Base-by-base conservation (phyloP, 108 stramenopile genomes). In the Conticribra weissflogii region DNA sequence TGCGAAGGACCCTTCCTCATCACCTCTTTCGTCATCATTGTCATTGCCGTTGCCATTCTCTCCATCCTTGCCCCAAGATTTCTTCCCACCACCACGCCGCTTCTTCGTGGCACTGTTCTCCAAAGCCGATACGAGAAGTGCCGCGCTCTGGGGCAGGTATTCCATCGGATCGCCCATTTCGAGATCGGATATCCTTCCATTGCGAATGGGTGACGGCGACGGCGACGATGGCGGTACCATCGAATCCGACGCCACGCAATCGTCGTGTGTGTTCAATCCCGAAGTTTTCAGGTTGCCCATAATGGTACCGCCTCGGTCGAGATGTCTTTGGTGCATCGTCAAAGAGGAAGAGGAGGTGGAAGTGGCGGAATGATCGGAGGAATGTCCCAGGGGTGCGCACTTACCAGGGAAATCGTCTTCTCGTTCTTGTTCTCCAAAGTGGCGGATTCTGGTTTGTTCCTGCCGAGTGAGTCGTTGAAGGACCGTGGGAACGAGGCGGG, bases 81-180 rank as follows among this genome's bases (percentile, higher is more conserved):
- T 50, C 61, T 63, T 28, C 27, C 7, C n/a, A 15, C 32, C 32
- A 33, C 36, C 54, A 17, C 15, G 19, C 54, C n/a, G 29, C 30
- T 32, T 58, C 44, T 45, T 56, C 3, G 55, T 51, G 23, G 51
- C 60, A 15, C 12, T 12, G 8, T 66, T 41, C 49, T 69, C 54
- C 45, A 78, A 61, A 24, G 58, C 63, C 3, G 47, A 27, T 9
- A 78, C 27, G 16, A 78, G 57, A 1, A 66, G 49, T 47, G 77
- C 77, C 24, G 77, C 77, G 61, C 69, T 78, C 54, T 71, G 68
- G 4, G 77, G 77, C 21, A 78, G 41, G 57, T 71, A 78, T 30
- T 67, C 30, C 9, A 41, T 56, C 1, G 69, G 59, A 59, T 70
- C 69, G 1, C 59, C 69, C 36, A 60, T 60, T 27, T 70, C 69